phyloP scores from a whole-genome alignment of 2,329 filamentous ascomycete genomes.

The Aspergillus udagawae region DNA sequence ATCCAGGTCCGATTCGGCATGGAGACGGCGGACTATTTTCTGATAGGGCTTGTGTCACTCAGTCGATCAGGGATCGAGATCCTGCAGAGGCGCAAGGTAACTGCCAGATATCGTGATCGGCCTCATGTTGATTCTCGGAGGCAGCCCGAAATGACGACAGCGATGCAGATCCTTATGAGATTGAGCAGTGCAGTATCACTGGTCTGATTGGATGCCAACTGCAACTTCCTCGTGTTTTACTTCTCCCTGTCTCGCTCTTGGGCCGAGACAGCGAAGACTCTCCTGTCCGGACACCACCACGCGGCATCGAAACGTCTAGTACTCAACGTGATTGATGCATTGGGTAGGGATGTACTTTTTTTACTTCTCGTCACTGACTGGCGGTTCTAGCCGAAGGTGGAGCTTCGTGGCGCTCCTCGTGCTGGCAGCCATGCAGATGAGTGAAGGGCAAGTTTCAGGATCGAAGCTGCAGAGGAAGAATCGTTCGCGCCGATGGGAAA shows the following conservation, averaged over 20 bases:
- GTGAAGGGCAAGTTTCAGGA: too few relatives aligned
- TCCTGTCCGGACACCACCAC: background rate
- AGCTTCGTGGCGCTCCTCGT: background rate
- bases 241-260: background rate
- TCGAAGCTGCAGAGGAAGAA: too few relatives aligned
- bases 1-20: background rate
- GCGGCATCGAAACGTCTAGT: background rate
- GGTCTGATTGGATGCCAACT: background rate
- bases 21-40: background rate
- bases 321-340: background rate
- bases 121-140: background rate
- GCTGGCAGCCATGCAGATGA: background rate
- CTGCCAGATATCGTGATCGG: background rate
- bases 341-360: background rate
- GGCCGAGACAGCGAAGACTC: background rate
- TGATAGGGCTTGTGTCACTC: background rate
- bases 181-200: too few relatives aligned
- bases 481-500: too few relatives aligned
- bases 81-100: background rate
- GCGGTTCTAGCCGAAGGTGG: too few relatives aligned
- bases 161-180: too few relatives aligned
- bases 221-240: background rate
- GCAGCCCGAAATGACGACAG: too few relatives aligned
- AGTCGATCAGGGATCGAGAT: background rate
- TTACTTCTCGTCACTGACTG: too few relatives aligned